Evolutionary conservation across 441 rosid species (phyloP).

Genomic region (Theobroma grandiflorum): DNA sequence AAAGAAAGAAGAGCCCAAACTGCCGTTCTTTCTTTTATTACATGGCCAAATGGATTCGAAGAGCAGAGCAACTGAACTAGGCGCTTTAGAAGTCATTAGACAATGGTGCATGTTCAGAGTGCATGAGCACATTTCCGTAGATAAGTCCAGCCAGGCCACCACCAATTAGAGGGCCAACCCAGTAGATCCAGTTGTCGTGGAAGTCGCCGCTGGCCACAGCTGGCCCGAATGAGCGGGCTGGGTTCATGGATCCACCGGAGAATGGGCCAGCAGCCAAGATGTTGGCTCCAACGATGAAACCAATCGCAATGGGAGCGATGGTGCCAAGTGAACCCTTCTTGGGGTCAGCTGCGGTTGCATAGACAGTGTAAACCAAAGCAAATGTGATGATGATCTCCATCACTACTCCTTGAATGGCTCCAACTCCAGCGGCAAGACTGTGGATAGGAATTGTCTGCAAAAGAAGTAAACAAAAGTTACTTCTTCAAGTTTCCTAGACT

Average conservation of each 20-base stretch:
- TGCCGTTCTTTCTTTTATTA: conserved; percentile 14
- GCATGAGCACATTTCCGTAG: conserved; percentile 70
- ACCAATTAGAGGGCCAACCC: conserved; percentile 93
- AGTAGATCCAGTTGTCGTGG: conserved; percentile 89
- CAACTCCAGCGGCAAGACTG: conserved; percentile 79
- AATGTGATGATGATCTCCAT: conserved; percentile 92
- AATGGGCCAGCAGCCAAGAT: conserved; percentile 94
- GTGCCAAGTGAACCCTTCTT: conserved; percentile 89
- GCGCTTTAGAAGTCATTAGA: conserved; percentile 43
- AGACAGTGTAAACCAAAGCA: conserved; percentile 88
- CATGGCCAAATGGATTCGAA: conserved; percentile 16
- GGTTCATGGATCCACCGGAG: conserved; percentile 98
- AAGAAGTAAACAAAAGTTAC: not conserved
- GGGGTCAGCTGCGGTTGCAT: conserved; percentile 95
- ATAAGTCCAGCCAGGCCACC: conserved; percentile 87
- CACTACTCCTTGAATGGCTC: conserved; percentile 79
- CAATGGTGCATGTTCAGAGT: conserved; percentile 60
- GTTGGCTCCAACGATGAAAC: conserved; percentile 95
- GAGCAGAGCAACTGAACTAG: not conserved
- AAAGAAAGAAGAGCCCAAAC: conserved; percentile 2
- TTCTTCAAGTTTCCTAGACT: not conserved
- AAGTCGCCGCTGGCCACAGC: conserved; percentile 86
- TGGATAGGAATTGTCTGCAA: conserved; percentile 73
- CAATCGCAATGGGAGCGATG: conserved; percentile 89
- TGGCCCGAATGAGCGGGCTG: conserved; percentile 98